Evolutionary conservation across 345 rosid genomes (phyloP).

Genomic region (Arabidopsis suecica): DNA sequence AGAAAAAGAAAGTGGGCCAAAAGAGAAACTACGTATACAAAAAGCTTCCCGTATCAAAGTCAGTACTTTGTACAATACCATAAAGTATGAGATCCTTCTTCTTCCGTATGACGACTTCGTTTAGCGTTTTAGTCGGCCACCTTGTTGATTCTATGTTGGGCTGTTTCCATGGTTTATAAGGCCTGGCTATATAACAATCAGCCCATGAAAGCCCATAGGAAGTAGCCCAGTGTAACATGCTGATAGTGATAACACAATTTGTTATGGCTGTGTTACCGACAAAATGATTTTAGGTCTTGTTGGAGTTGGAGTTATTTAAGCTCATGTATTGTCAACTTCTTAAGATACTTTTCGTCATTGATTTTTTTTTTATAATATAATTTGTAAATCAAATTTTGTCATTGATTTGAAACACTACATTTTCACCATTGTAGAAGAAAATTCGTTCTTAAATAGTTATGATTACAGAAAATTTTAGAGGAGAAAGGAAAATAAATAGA

Average conservation of each 20-base stretch:
- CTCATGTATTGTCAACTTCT: constrained; percentile 4
- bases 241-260: neutral
- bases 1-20: constrained; percentile 44
- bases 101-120: constrained; percentile 9
- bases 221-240: neutral
- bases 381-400: neutral
- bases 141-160: neutral
- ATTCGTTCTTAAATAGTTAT: neutral
- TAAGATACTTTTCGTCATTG: neutral
- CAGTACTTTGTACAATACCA: constrained; percentile 16
- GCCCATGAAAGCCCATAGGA: constrained; percentile 7
- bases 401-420: neutral
- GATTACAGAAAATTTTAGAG: neutral
- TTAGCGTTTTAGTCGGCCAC: neutral
- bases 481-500: constrained; percentile 1
- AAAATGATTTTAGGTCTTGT: neutral
- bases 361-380: neutral
- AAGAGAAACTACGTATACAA: neutral
- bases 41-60: constrained; percentile 19
- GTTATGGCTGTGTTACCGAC: neutral
- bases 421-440: neutral
- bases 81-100: constrained; percentile 24
- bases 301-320: neutral
- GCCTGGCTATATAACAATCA: constrained; percentile 4
- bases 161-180: neutral